These are phyloP conservation scores for Plasmodium knowlesi DNA, from an alignment of 169 alveolate species.

Conservation along the genomic window DNA sequence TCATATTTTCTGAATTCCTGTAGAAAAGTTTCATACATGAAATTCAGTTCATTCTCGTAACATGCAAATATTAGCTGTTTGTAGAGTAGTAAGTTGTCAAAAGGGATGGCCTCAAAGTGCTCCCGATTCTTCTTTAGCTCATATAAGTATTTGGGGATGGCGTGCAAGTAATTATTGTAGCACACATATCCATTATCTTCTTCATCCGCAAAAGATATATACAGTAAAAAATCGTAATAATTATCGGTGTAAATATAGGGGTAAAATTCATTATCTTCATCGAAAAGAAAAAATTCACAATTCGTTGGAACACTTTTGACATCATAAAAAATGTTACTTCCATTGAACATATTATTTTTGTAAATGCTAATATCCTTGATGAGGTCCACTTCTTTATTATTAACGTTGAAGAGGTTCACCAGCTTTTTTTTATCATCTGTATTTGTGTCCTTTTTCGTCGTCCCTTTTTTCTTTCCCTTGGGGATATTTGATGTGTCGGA, in stretches of 20 bases:
- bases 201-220: slow-evolving; percentile 58
- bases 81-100: slow-evolving; percentile 29
- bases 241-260: slow-evolving; percentile 51
- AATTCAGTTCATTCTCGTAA: slow-evolving; percentile 63
- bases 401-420: slow-evolving; percentile 26
- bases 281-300: slow-evolving; percentile 25
- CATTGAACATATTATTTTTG: slow-evolving; percentile 63
- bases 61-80: slow-evolving; percentile 67
- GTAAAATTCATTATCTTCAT: slow-evolving; percentile 29
- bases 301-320: not conserved
- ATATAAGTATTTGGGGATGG: slow-evolving; percentile 39
- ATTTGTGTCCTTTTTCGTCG: not conserved
- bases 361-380: slow-evolving; percentile 66
- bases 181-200: slow-evolving; percentile 59
- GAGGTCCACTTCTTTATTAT: slow-evolving; percentile 49
- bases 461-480: not conserved
- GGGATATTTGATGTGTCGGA: not conserved
- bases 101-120: slow-evolving; percentile 1
- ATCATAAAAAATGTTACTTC: slow-evolving; percentile 51
- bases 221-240: slow-evolving; percentile 61
- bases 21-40: slow-evolving; percentile 35
- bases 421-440: slow-evolving; percentile 43
- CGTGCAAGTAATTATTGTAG: slow-evolving; percentile 37
- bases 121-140: slow-evolving; percentile 66
- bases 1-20: slow-evolving; percentile 43